phyloP scores from a whole-genome alignment of 495 filamentous ascomycete species.

The Xylaria cubensis region DNA sequence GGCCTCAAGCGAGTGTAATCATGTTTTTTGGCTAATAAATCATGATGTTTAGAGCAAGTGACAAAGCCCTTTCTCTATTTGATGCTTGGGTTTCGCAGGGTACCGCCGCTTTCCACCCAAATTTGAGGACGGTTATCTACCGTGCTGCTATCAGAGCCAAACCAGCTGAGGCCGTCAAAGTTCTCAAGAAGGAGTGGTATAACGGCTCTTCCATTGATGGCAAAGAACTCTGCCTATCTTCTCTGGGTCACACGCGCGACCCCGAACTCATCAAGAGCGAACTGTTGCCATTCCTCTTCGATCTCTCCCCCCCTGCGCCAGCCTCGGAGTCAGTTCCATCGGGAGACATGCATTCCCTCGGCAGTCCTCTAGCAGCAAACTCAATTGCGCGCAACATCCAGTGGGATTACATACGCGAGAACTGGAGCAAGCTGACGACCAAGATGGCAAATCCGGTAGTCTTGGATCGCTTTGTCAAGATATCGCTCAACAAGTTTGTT shows the following conservation, averaged over 20 bases:
- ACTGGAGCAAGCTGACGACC: constrained; percentile 73
- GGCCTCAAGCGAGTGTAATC: neutral
- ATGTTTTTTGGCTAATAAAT: constrained; percentile 23
- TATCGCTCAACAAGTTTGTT: constrained; percentile 77
- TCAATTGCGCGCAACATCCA: constrained; percentile 68
- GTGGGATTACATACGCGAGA: constrained; percentile 82
- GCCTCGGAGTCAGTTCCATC: constrained; percentile 50
- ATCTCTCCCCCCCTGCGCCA: constrained; percentile 65
- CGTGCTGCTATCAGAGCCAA: constrained; percentile 76
- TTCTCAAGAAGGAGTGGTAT: constrained; percentile 82
- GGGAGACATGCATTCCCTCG: constrained; percentile 86
- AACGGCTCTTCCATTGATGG: constrained; percentile 84
- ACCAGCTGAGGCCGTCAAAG: constrained; percentile 65
- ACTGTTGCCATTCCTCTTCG: constrained; percentile 81
- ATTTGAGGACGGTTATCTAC: constrained; percentile 80
- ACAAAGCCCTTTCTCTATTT: constrained; percentile 78
- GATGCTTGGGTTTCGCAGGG: constrained; percentile 71
- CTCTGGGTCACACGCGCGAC: constrained; percentile 77
- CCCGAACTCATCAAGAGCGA: constrained; percentile 70
- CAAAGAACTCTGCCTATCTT: constrained; percentile 80
- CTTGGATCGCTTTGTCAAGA: constrained; percentile 83
- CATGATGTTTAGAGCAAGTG: constrained; percentile 57
- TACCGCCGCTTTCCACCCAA: constrained; percentile 75
- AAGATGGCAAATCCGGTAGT: constrained; percentile 83
- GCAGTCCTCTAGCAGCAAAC: constrained; percentile 74